These are phyloP conservation scores for Fraxinus sp. DNA, from an alignment of 305 asterid genomes.

Conservation along the genomic window DNA sequence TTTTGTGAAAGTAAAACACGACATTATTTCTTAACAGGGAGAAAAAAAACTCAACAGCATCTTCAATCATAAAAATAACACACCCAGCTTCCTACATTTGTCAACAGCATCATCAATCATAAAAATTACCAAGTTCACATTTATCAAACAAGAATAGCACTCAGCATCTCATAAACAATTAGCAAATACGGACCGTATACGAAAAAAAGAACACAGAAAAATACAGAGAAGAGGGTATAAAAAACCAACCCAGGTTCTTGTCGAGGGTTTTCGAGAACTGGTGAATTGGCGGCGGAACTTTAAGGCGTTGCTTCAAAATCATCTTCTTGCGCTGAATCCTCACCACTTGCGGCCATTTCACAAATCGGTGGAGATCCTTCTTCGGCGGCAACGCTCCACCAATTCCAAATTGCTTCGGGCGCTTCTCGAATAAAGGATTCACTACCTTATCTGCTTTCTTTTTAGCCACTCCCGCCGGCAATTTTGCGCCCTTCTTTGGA, in stretches of 20 bases:
- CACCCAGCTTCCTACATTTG: no score
- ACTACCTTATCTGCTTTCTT: slow-evolving; percentile 62
- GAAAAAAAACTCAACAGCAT: no score
- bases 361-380: slow-evolving; percentile 73
- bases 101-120: no score
- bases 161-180: neutral
- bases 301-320: slow-evolving; percentile 77
- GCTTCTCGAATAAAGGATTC: slow-evolving; percentile 77
- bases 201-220: no score
- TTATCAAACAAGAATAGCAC: neutral
- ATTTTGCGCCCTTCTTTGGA: slow-evolving; percentile 72
- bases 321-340: slow-evolving; percentile 74
- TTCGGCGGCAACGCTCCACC: slow-evolving; percentile 90
- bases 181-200: no score
- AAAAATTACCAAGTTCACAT: no score
- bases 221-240: neutral
- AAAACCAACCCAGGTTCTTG: slow-evolving; percentile 64
- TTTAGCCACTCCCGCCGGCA: slow-evolving; percentile 43
- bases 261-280: slow-evolving; percentile 87
- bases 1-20: no score
- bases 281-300: slow-evolving; percentile 87
- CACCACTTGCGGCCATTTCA: slow-evolving; percentile 82
- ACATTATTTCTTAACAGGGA: no score
- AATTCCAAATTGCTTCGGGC: slow-evolving; percentile 85
- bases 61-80: neutral